Conservation (phyloP, 441 rosid genomes). For the Capsella rubella region DNA sequence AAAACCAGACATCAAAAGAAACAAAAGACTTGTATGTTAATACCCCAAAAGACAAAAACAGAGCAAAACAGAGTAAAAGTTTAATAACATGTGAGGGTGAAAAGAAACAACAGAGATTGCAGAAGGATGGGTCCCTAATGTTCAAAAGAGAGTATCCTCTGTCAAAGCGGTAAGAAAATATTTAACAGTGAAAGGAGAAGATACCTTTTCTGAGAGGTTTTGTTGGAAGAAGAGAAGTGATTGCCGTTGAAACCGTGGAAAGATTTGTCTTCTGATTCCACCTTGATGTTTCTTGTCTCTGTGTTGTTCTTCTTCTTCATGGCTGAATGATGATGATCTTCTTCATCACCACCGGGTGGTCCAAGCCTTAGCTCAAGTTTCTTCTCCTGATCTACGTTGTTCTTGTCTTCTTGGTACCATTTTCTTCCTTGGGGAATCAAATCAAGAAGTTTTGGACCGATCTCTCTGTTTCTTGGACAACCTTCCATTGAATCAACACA, state of each 20-base stretch:
- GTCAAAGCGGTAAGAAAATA: conserved; percentile 25
- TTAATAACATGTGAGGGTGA: conserved; percentile 2
- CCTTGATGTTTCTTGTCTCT: conserved; percentile 20
- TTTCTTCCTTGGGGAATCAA: conserved; percentile 51
- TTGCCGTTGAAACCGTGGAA: conserved; percentile 52
- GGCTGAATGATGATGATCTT: conserved; percentile 55
- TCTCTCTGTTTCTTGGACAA: conserved; percentile 53
- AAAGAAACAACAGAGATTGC: neutral
- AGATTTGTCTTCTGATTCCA: conserved; percentile 52
- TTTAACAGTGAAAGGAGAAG: neutral
- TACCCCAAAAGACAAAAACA: conserved; percentile 30
- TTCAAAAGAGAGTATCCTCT: conserved; percentile 54
- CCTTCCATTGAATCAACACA: conserved; percentile 51
- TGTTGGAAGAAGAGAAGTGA: conserved; percentile 29
- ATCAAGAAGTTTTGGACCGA: conserved; percentile 56
- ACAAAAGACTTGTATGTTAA: conserved; percentile 6
- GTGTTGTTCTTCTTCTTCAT: neutral
- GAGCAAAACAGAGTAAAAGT: conserved; percentile 14
- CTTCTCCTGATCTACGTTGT: conserved; percentile 60
- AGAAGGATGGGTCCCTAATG: conserved; percentile 26
- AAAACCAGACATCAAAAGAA: conserved; percentile 7
- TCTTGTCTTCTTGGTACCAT: conserved; percentile 29
- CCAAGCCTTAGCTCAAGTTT: conserved; percentile 92
- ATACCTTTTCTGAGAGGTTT: conserved; percentile 83
- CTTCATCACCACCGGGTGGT: conserved; percentile 68